phyloP scores from a whole-genome alignment of 257 asterid species.

The Primulina huaijiensis region DNA sequence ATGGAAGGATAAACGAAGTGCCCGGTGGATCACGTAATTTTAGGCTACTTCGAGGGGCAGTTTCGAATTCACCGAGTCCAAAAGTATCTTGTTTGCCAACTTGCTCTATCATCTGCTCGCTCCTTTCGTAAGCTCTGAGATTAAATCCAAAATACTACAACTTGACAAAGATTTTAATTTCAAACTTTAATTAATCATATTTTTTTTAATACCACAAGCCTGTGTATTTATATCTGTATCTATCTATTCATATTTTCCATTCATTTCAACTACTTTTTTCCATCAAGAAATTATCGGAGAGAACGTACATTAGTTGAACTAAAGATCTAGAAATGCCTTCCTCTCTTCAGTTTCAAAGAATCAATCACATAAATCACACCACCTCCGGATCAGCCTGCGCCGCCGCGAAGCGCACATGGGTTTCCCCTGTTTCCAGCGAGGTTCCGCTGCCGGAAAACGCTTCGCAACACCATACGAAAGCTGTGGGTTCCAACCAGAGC shows the following conservation, averaged over 20 bases:
- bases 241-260: background rate
- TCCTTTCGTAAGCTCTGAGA: constrained; percentile 19
- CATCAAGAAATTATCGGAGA: background rate
- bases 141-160: constrained; percentile 21
- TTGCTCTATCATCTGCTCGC: constrained; percentile 36
- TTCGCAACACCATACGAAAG: constrained; percentile 62
- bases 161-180: constrained; percentile 25
- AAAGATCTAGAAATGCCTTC: constrained; percentile 43
- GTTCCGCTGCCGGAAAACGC: constrained; percentile 40
- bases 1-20: too few species aligned
- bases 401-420: constrained; percentile 27
- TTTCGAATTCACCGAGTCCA: constrained; percentile 34
- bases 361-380: constrained; percentile 29
- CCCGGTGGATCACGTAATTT: constrained; percentile 8
- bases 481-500: constrained; percentile 56
- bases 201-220: background rate
- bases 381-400: constrained; percentile 19
- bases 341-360: constrained; percentile 55
- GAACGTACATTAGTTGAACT: background rate
- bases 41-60: background rate
- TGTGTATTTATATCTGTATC: constrained; percentile 1
- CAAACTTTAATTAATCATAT: background rate
- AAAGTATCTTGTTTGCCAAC: constrained; percentile 50
- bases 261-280: constrained; percentile 1
- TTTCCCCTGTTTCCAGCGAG: constrained; percentile 36